Percentiles rank a stretch among this genome's conserved stretches.
Evolutionary conservation across 176 grass and related monocot genomes (phyloP).

Genomic region (Pontederia crassipes): DNA sequence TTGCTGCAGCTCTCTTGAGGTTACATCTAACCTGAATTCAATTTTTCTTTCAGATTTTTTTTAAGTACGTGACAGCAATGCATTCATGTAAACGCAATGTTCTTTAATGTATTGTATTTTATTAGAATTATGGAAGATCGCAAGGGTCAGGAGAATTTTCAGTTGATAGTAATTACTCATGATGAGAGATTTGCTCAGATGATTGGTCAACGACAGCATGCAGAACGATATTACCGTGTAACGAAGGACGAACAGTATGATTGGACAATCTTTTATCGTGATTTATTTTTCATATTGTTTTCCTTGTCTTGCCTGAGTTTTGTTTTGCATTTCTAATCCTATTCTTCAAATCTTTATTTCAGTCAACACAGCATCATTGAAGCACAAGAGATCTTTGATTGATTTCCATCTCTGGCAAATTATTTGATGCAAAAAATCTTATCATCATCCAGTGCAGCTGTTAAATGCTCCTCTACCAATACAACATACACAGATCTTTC

Average conservation of each 20-base stretch:
- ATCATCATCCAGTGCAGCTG: too few species aligned
- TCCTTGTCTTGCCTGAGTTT: neutral
- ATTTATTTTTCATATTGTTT: neutral
- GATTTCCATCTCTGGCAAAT: slow-evolving; percentile 2
- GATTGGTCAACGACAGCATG: slow-evolving; percentile 85
- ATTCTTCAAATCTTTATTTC: slow-evolving; percentile 26
- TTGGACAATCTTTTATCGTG: neutral
- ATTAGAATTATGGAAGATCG: slow-evolving; percentile 89
- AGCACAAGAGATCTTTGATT: slow-evolving; percentile 89
- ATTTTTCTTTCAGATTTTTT: slow-evolving; percentile 3
- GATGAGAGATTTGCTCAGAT: slow-evolving; percentile 95
- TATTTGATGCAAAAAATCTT: too few species aligned
- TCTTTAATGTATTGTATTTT: neutral
- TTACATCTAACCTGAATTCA: slow-evolving; percentile 19
- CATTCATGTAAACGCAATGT: neutral
- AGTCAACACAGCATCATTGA: slow-evolving; percentile 96
- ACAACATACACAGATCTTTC: too few species aligned
- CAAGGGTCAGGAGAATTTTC: slow-evolving; percentile 97
- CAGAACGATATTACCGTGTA: slow-evolving; percentile 85
- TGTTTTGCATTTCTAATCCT: slow-evolving; percentile 12
- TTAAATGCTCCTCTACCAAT: too few species aligned
- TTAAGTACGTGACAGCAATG: slow-evolving; percentile 1
- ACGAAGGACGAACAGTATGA: slow-evolving; percentile 90
- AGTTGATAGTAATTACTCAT: slow-evolving; percentile 86
- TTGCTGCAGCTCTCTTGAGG: slow-evolving; percentile 77